Evolutionary conservation across 2,329 filamentous ascomycete species (phyloP).

Genomic region (Ophiostoma sp.): DNA sequence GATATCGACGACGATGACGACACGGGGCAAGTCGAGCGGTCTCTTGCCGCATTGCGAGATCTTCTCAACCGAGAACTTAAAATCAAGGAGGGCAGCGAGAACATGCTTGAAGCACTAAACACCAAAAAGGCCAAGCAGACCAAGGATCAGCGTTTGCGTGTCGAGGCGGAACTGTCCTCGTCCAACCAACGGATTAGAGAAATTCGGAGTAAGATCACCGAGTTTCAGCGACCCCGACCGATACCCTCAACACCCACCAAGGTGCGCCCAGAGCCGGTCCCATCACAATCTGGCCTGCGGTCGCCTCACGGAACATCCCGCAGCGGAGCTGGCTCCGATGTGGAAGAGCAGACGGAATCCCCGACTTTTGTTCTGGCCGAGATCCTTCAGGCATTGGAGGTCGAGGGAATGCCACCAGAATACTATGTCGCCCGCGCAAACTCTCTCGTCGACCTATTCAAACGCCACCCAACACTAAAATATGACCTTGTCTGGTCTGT

Average conservation of each 20-base stretch:
- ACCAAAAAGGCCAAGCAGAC: slow-evolving; percentile 94
- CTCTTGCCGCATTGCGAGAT: slow-evolving; percentile 74
- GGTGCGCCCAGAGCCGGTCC: slow-evolving; percentile 49
- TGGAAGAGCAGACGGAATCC: slow-evolving; percentile 73
- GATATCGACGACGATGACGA: slow-evolving; percentile 26
- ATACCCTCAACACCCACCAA: slow-evolving; percentile 55
- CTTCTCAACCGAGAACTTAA: slow-evolving; percentile 93
- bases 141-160: slow-evolving; percentile 75
- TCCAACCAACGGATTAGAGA: slow-evolving; percentile 74
- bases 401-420: slow-evolving; percentile 83
- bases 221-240: slow-evolving; percentile 54
- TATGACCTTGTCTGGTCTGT: slow-evolving; percentile 96
- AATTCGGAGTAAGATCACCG: slow-evolving; percentile 60
- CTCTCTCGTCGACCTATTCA: slow-evolving; percentile 93
- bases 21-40: slow-evolving; percentile 59
- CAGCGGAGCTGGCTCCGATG: slow-evolving; percentile 60
- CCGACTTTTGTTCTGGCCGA: slow-evolving; percentile 90
- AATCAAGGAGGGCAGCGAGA: slow-evolving; percentile 97
- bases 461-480: slow-evolving; percentile 86
- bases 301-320: slow-evolving; percentile 59
- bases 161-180: slow-evolving; percentile 85
- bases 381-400: slow-evolving; percentile 84
- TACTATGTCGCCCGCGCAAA: slow-evolving; percentile 96
- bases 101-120: slow-evolving; percentile 92
- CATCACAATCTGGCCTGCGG: slow-evolving; percentile 49